Evolutionary conservation across 2,329 filamentous ascomycete genomes (phyloP).

Genomic region (Penicillium janthinellum): DNA sequence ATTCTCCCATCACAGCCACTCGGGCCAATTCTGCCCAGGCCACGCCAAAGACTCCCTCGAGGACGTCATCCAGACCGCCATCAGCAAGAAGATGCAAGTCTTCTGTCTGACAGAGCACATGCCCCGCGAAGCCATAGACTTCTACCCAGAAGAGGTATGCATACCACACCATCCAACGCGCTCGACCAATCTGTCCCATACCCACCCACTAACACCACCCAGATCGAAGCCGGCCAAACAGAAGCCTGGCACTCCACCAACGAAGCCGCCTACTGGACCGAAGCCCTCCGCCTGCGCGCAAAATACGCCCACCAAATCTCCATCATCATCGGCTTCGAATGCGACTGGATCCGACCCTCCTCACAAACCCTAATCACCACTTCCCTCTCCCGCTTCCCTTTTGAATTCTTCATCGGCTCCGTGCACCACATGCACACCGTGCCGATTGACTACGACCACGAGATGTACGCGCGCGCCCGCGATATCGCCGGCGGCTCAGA

Average conservation of each 20-base stretch:
- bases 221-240: conserved; percentile 38
- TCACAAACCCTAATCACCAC: conserved; percentile 62
- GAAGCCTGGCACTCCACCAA: conserved; percentile 48
- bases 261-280: conserved; percentile 66
- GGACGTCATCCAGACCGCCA: conserved; percentile 77
- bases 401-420: conserved; percentile 92
- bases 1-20: conserved; percentile 97
- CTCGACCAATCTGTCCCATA: neutral
- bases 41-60: conserved; percentile 87
- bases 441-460: conserved; percentile 83
- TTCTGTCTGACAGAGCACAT: conserved; percentile 96
- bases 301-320: conserved; percentile 72
- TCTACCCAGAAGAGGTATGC: conserved; percentile 86
- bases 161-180: neutral
- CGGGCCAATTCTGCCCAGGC: conserved; percentile 90
- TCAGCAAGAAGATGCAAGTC: conserved; percentile 74
- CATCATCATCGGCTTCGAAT: conserved; percentile 87
- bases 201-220: neutral
- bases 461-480: conserved; percentile 67
- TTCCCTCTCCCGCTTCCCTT: conserved; percentile 61
- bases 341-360: conserved; percentile 81
- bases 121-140: conserved; percentile 74
- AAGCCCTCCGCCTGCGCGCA: conserved; percentile 71
- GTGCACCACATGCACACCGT: conserved; percentile 85
- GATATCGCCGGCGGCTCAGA: conserved; percentile 62